These are phyloP conservation scores for Botrytis sinoallii DNA, from an alignment of 2,329 filamentous ascomycete genomes.

Conservation along the genomic window DNA sequence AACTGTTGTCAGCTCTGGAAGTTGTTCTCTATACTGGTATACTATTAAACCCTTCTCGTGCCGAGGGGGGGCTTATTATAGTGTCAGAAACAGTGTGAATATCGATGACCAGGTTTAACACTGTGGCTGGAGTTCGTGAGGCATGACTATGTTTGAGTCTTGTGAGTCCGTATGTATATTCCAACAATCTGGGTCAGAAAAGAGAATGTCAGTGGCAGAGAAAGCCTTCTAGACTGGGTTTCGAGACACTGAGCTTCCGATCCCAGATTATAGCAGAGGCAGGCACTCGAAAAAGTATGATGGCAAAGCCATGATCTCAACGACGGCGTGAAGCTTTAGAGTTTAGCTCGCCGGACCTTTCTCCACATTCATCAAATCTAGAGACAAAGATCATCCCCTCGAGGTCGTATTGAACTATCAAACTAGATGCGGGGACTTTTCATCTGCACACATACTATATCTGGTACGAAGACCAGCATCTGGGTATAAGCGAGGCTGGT, in stretches of 20 bases:
- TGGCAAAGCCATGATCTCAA: not conserved
- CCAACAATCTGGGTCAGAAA: not conserved
- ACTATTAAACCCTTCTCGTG: not conserved
- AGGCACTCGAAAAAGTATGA: not conserved
- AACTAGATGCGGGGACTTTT: not conserved
- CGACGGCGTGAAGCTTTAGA: not conserved
- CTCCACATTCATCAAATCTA: not conserved
- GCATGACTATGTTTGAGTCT: constrained; percentile 10
- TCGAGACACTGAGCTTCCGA: not conserved
- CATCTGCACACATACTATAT: not conserved
- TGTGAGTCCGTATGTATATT: constrained; percentile 3
- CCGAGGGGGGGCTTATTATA: not conserved
- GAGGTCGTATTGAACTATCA: not conserved
- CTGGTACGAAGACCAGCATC: not conserved
- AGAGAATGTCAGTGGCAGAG: not conserved
- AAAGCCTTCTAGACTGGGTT: not conserved
- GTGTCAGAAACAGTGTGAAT: not conserved
- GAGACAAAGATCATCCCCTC: not conserved
- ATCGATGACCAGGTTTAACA: constrained; percentile 18
- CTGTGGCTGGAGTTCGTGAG: constrained; percentile 15
- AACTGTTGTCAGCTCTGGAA: not conserved
- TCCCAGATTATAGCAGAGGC: not conserved
- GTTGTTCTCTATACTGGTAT: not conserved
- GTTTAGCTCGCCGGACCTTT: not conserved
- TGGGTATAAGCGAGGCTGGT: not conserved